phyloP scores from a whole-genome alignment of 495 filamentous ascomycete species.

The Xylaria grammica region DNA sequence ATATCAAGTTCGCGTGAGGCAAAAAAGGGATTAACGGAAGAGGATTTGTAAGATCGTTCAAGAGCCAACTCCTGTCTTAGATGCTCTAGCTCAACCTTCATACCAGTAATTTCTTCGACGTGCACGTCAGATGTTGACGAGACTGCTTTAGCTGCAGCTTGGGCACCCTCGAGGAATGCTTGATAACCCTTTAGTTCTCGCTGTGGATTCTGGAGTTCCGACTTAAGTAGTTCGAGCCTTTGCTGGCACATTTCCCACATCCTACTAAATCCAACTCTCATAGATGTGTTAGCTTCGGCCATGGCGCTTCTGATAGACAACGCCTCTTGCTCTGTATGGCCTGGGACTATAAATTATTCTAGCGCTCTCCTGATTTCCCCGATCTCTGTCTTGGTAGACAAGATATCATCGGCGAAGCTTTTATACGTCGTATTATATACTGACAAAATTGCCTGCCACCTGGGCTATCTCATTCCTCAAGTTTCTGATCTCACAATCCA shows the following conservation, averaged over 20 bases:
- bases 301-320: conserved; percentile 9
- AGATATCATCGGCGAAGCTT: conserved; percentile 26
- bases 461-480: conserved; percentile 25
- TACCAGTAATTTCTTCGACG: conserved; percentile 22
- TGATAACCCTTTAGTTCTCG: not conserved
- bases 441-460: conserved; percentile 24
- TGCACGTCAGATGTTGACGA: conserved; percentile 16
- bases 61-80: conserved; percentile 38
- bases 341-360: conserved; percentile 18
- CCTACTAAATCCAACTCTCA: conserved; percentile 6
- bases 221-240: conserved; percentile 8
- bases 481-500: conserved; percentile 34
- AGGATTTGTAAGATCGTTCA: conserved; percentile 20
- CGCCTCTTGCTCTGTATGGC: conserved; percentile 24
- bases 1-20: conserved; percentile 44
- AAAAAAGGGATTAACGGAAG: conserved; percentile 25
- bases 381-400: conserved; percentile 30
- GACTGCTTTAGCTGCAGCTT: conserved; percentile 8
- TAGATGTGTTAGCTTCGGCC: conserved; percentile 11
- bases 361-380: conserved; percentile 20
- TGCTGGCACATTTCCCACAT: conserved; percentile 19
- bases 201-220: conserved; percentile 6
- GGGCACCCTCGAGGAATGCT: conserved; percentile 15
- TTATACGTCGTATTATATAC: conserved; percentile 1
- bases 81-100: conserved; percentile 30